A percentile compares a stretch with the other conserved stretches of the same genome.
Evolutionary conservation across 2,329 filamentous ascomycete species (phyloP).

Genomic region (Fusarium pilosicola): DNA sequence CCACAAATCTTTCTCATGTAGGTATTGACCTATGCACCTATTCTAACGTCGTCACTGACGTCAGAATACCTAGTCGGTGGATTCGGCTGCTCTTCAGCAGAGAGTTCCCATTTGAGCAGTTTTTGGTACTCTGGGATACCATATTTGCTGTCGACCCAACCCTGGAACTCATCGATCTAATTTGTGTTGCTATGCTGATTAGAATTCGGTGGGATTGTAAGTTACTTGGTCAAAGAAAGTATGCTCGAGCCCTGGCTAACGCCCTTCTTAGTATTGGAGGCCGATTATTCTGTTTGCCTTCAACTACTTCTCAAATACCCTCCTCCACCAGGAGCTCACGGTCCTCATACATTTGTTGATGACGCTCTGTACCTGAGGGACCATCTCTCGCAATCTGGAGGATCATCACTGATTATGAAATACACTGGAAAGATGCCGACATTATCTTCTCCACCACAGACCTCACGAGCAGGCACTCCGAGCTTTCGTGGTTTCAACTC

Average conservation of each 20-base stretch:
- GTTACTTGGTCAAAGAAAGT: slow-evolving; percentile 44
- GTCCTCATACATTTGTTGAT: slow-evolving; percentile 82
- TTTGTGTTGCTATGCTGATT: slow-evolving; percentile 94
- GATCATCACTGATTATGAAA: slow-evolving; percentile 73
- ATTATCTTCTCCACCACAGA: slow-evolving; percentile 39
- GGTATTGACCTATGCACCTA: slow-evolving; percentile 38
- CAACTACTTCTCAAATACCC: slow-evolving; percentile 88
- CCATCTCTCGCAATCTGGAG: slow-evolving; percentile 71
- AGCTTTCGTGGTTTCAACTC: slow-evolving; percentile 48
- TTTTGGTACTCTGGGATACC: slow-evolving; percentile 88
- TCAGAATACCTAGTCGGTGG: slow-evolving; percentile 74
- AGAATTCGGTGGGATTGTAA: slow-evolving; percentile 89
- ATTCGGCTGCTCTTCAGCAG: slow-evolving; percentile 91
- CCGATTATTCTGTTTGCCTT: slow-evolving; percentile 88
- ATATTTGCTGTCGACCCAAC: slow-evolving; percentile 87
- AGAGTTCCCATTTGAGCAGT: slow-evolving; percentile 89
- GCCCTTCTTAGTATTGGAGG: slow-evolving; percentile 72
- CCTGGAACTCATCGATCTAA: slow-evolving; percentile 83
- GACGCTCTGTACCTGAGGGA: slow-evolving; percentile 81
- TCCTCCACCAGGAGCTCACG: slow-evolving; percentile 67
- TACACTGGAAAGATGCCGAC: slow-evolving; percentile 70
- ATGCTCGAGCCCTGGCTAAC: slow-evolving; percentile 37
- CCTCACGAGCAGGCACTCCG: slow-evolving; percentile 48
- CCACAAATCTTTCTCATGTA: slow-evolving; percentile 97
- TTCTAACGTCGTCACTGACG: not conserved